phyloP scores from a whole-genome alignment of 352 stramenopile genomes.

The Phytopythium cucurbitacearum region DNA sequence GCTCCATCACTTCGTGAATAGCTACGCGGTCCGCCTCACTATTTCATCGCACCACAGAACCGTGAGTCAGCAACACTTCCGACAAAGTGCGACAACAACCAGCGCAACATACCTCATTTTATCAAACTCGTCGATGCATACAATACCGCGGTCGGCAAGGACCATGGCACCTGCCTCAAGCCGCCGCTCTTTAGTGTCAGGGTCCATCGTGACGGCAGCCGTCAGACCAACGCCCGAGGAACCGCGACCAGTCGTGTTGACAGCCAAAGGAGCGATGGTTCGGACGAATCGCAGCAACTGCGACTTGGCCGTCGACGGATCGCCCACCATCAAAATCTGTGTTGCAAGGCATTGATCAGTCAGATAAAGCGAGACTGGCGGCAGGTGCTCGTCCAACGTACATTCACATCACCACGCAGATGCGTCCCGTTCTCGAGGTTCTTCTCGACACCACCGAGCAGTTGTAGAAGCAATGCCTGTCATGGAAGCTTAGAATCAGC shows the following conservation, averaged over 20 bases:
- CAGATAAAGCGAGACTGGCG: conserved; percentile 2
- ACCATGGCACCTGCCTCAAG: conserved; percentile 99
- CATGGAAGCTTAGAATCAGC: conserved; percentile 1
- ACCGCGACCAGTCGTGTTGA: conserved; percentile 86
- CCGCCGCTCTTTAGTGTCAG: conserved; percentile 90
- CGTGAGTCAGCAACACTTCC: conserved; percentile 6
- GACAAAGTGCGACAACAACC: not conserved
- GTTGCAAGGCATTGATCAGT: not conserved
- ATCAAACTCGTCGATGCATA: conserved; percentile 99
- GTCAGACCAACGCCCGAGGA: conserved; percentile 95
- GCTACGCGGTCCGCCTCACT: conserved; percentile 96
- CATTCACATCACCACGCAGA: conserved; percentile 99
- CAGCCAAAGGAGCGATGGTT: conserved; percentile 91
- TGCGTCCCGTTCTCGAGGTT: conserved; percentile 99
- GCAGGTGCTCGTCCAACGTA: conserved; percentile 17
- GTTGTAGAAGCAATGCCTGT: conserved; percentile 65
- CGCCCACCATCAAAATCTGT: conserved; percentile 94
- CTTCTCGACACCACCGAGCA: conserved; percentile 92
- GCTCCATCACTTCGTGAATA: conserved; percentile 99
- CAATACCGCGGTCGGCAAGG: conserved; percentile 96
- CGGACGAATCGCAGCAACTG: conserved; percentile 98
- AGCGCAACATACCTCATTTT: conserved; percentile 90
- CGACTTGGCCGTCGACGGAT: conserved; percentile 98
- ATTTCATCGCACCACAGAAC: conserved; percentile 1
- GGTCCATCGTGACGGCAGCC: conserved; percentile 97